Base-by-base conservation (phyloP, 2,329 filamentous ascomycete species). In the Colletotrichum sp. region DNA sequence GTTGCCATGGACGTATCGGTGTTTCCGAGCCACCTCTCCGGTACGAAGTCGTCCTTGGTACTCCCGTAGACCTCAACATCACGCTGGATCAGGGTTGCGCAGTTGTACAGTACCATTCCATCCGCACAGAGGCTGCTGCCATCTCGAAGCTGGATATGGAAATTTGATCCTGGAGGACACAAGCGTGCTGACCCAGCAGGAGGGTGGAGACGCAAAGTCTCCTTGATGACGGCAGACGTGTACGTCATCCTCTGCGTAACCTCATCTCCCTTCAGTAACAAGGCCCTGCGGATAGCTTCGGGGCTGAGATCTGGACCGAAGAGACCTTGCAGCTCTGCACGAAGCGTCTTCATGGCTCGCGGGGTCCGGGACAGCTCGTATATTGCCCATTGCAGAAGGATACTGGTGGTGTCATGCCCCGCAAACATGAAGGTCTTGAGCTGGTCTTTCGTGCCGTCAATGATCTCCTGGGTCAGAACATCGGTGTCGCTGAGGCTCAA, bases 331-430 rank as follows among this genome's bases (percentile, higher is more conserved):
- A 85, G 81, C 76, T 88, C 86, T 36, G 74, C 78, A 4, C 81
- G 80, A 2, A 87, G 76, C 0, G 80, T 78, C 22, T 74, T 66
- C 18, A 82, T 78, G 1, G 78, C 82, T 2, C 74, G 72, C 0
- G 85, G 84, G 0, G 81, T 80, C 5, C 80, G 80, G 6, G 82
- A 81, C 0, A 87, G 80, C 70, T 85, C 81, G 76, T 86, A 86
- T 27, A 84, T 80, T 1, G 80, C 77, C 83, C 84, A 87, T 12
- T 83, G 79, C 2, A 87, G 77, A 3, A 83, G 78, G 74, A 82
- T 84, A 43, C 82, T 83, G 3, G 85, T 85, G 5, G 86, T 86
- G 75, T 87, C 85, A 60, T 87, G 85, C 5, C 86, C 85, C 4
- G 84, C 85, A 52, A 87, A 85, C 15, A 86, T 78, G 76, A 87